Base-by-base conservation (phyloP, 2,329 filamentous ascomycete genomes). In the Aspergillus floridensis region DNA sequence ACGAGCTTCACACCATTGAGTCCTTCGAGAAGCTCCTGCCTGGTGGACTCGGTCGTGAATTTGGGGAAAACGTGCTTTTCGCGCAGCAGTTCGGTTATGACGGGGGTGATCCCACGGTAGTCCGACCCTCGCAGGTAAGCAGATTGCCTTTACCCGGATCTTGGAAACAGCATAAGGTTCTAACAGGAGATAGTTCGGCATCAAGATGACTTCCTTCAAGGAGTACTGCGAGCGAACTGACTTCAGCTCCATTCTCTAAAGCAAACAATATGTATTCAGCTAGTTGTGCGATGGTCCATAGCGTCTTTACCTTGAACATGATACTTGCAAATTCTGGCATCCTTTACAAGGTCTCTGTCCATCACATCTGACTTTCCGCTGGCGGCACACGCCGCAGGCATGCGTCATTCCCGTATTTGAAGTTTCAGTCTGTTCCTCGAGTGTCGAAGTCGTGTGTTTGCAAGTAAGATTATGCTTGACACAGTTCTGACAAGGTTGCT, bases 11-110 rank as follows among this genome's bases (percentile, higher is more conserved):
- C 32, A 35, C 32, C 1, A 35, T 16, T 16, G 32, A 35, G 12
- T 12, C 32, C 12, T 35, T 35, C 32, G 32, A 35, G 12, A 12
- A 35, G 10, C 32, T 35, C 11, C 32, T 35, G 38, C 53, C 53
- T 16, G 53, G 53, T 21, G 53, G 53, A 4, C 44, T 56, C 3
- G 53, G 53, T 4, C 16, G 50, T 4, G 24, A 48, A 26, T 47
- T 56, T 16, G 53, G 53, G 5, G 53, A 56, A 26, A 56, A 56
- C 38, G 44, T 49, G 12, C 53, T 56, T 41, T 56, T 56, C 24
- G 53, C 53, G 16, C 44, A 56, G 19, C 26, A 56, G 19, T 49
- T 56, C 46, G 44, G 26, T 0, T 49, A 49, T 56, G 53, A 56
- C 24, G 53, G 53, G 11, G 19, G 26, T 12, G 50, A 53, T 29